Evolutionary conservation across 257 asterid genomes (phyloP), one percentile per base, ranked within the genome.

Genomic region (Ballota nigra): DNA sequence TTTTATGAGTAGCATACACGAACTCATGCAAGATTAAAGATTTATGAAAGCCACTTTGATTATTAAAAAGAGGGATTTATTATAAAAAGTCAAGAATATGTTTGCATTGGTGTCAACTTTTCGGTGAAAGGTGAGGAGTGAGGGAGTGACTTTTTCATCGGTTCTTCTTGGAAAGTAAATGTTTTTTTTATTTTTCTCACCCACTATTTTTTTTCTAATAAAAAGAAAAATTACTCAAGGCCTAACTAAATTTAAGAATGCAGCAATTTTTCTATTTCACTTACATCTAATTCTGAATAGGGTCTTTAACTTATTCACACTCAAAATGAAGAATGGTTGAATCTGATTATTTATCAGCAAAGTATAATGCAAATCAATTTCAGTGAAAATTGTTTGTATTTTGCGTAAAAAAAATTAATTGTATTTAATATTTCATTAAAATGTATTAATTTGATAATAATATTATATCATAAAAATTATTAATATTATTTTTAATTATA

Each of bases 101-200:
- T 62, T 77, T 28, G 79, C 81, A 52, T 55, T 73, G 85, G 82
- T 82, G 90, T 65, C 83, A 81, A 72, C 90, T 89, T 92, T 89
- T 83, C 89, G 96, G 96, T 92, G 92, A 87, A 87, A 87, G 86
- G 85, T 84, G 77, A n/a, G n/a, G n/a, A n/a, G n/a, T 66, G 80
- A 31, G 70, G 26, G 67, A 74, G 49, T 51, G 58, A 53, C 74
- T 74, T 62, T 66, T 53, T 19, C 60, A 6, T 13, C 23, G 36
- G 49, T 72, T 56, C 26, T 38, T 70, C 45, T 40, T 53, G 11
- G 13, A 10, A 60, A 60, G 15, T 5, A 15, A 31, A 60, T 20
- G 23, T 26, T 41, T 22, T n/a, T 13, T 0, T 15, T 24, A 36
- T 15, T 0, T 51, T 59, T 60, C 78, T 26, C 16, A 3, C 10